Base-by-base conservation (phyloP, 495 filamentous ascomycete genomes). In the Hypoxylon trugodes region DNA sequence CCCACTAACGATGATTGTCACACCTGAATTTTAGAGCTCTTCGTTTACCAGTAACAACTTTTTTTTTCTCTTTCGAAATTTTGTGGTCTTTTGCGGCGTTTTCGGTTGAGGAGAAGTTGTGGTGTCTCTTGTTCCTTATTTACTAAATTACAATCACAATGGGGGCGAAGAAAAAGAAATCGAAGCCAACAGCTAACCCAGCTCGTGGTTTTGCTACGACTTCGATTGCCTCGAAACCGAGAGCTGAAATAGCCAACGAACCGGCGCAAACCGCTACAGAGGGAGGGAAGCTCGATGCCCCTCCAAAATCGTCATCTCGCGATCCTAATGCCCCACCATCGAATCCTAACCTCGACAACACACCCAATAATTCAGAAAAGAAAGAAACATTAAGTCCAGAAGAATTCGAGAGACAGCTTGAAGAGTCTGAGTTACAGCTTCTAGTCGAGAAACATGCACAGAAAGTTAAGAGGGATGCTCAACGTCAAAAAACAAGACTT, bases 181-280 rank as follows among this genome's bases (percentile, higher is more conserved):
- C 90, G 75, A 97, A 97, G 79, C 78, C 89, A 40, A 83, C 80
- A 12, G 81, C 86, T 13, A 97, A 97, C 74, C 91, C 94, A 22
- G 90, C 91, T 36, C 84, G 95, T 68, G 93, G 92, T 6, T 92
- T 97, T 78, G 92, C 93, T 58, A 98, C 95, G 1, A 93, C 90
- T 10, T 97, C 94, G 9, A 81, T 91, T 45, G 89, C 92, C 33
- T 94, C 90, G 6, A 97, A 96, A 74, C 69, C 80, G 2, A 80
- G 82, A 62, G 69, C 67, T 43, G 78, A 82, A 59, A 58, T 71
- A 46, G 42, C 73, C 52, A 71, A 73, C 66, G 73, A 74, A 42
- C 52, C 40, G 51, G 42, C 35, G 50, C 48, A 50, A 68, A 68
- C 41, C 48, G 47, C 36, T 53, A 13, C 48, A 13, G 54, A 41